These are phyloP conservation scores for Rhododendron mucronatum DNA, from an alignment of 148 eudicot species.

Conservation along the genomic window DNA sequence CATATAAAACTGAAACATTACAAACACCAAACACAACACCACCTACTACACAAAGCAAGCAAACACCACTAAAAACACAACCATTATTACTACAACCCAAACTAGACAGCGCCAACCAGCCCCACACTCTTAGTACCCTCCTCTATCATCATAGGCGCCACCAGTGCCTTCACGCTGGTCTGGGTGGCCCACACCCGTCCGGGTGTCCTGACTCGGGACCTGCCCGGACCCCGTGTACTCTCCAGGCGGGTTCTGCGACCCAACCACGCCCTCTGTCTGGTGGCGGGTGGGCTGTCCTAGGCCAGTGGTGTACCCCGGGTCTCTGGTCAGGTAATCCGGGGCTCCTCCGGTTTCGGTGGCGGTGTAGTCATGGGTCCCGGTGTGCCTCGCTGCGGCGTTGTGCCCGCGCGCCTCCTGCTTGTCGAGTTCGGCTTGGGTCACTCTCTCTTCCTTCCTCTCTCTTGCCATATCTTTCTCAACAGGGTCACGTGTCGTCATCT, in stretches of 20 bases:
- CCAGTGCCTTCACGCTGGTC: background rate
- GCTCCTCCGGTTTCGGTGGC: background rate
- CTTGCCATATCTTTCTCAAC: constrained; percentile 26
- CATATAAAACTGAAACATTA: no score
- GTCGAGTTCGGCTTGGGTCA: constrained; percentile 19
- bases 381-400: constrained; percentile 21
- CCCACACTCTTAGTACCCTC: background rate
- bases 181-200: background rate
- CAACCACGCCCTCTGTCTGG: background rate
- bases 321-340: background rate
- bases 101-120: no score
- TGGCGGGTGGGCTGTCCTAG: no score
- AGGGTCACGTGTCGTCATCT: constrained; percentile 20
- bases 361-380: background rate
- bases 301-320: background rate
- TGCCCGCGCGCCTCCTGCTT: constrained; percentile 20
- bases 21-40: no score
- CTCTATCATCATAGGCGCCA: background rate
- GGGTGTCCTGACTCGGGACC: background rate
- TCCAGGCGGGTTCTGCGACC: background rate
- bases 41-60: no score
- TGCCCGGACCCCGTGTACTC: background rate
- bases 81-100: background rate
- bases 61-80: no score
- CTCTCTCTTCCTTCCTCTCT: constrained; percentile 21